phyloP scores from a whole-genome alignment of 768 basidiomycete species.

The Lyophyllum atratum region DNA sequence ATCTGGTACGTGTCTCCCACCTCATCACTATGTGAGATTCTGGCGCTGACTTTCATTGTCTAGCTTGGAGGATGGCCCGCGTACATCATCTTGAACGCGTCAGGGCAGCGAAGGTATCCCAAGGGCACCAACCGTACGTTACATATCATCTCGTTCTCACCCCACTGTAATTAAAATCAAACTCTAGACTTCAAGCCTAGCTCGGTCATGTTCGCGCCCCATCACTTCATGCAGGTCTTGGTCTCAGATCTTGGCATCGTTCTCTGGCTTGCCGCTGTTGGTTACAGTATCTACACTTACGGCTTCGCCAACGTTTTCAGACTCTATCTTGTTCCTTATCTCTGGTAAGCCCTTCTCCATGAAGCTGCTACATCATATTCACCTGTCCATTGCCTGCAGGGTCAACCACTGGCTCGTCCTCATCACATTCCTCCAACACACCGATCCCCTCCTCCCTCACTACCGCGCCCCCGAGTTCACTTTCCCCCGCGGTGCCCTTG shows the following conservation, averaged over 20 bases:
- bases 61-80: conserved; percentile 85
- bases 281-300: conserved; percentile 53
- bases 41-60: not conserved
- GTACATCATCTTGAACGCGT: conserved; percentile 81
- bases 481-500: conserved; percentile 90
- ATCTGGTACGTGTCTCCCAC: conserved; percentile 50
- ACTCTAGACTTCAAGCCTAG: conserved; percentile 70
- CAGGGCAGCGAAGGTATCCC: conserved; percentile 85
- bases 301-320: conserved; percentile 76
- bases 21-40: not conserved
- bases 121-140: conserved; percentile 73
- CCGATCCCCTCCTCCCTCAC: conserved; percentile 92
- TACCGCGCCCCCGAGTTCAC: conserved; percentile 89
- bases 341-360: conserved; percentile 54
- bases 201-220: conserved; percentile 81
- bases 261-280: conserved; percentile 66
- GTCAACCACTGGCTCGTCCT: conserved; percentile 94
- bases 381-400: conserved; percentile 36
- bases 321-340: conserved; percentile 85
- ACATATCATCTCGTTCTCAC: not conserved
- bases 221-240: conserved; percentile 76
- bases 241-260: conserved; percentile 82
- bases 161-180: not conserved
- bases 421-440: conserved; percentile 98
- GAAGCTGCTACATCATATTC: not conserved